phyloP scores from a whole-genome alignment of 192 early-diverging fungal species.

The Jimgerdemannia lactiflua region DNA sequence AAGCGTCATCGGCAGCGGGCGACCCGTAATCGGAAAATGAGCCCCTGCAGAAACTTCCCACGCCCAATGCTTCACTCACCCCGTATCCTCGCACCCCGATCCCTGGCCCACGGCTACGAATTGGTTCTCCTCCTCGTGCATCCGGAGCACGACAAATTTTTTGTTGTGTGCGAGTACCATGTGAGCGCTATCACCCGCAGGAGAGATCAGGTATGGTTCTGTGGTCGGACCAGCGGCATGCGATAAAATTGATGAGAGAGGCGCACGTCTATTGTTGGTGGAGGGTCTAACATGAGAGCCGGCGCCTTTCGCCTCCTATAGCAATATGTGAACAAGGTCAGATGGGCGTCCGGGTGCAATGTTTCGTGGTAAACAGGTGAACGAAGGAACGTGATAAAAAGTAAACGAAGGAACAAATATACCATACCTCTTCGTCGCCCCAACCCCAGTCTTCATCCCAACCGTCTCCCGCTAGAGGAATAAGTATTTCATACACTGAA shows the following conservation, averaged over 20 bases:
- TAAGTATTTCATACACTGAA: not conserved
- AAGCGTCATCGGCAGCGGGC: no score
- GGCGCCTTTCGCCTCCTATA: not conserved
- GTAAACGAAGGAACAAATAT: not conserved
- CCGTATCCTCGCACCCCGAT: conserved; percentile 33
- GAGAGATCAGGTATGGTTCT: conserved; percentile 27
- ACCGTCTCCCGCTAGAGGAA: conserved; percentile 13
- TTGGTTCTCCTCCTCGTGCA: conserved; percentile 19
- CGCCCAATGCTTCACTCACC: conserved; percentile 15
- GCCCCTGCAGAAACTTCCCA: not conserved
- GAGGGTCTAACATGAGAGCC: not conserved
- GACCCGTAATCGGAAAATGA: not conserved
- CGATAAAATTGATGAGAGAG: not conserved
- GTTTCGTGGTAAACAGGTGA: no score
- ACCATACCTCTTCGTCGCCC: conserved; percentile 22
- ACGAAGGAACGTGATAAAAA: not conserved
- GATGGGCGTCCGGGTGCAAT: no score
- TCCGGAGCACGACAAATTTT: conserved; percentile 29
- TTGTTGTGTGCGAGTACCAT: conserved; percentile 27
- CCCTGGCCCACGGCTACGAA: conserved; percentile 42
- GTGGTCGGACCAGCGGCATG: conserved; percentile 13
- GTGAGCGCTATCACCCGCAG: conserved; percentile 20
- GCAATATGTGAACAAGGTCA: no score
- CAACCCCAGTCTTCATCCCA: conserved; percentile 34
- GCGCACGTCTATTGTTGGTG: not conserved